Base-by-base conservation (phyloP, 1,284 basidiomycete genomes). In the Ceratobasidium theobromae region DNA sequence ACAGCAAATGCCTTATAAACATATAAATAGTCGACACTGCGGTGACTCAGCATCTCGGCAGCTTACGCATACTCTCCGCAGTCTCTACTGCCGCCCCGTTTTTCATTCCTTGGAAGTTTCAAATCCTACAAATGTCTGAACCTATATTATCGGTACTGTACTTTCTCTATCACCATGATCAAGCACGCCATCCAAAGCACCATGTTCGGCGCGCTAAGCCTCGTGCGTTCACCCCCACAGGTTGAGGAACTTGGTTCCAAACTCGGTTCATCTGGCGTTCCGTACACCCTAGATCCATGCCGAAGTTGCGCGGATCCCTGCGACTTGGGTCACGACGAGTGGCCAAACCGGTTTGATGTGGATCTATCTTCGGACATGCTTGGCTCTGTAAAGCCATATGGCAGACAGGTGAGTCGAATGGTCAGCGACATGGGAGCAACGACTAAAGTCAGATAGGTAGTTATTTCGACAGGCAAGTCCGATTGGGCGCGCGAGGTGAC, bases 391-490 rank as follows among this genome's bases (percentile, higher is more conserved):
- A 89, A 90, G 74, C 86, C 91, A 1, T 93, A 91, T 72, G 83
- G 84, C 62, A 86, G 90, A 43, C 88, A 91, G 80, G 89, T 88
- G 69, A 69, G 81, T 74, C 18, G 53, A 35, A 28, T 53, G 5
- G 65, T 66, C 35, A 38, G 16, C 8, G 9, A 8, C 35, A 8
- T 38, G 8, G 9, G 35, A 8, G 55, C 41, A 33, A 48, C 45
- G 38, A 23, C 27, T 11, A 16, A 12, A n/a, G 21, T 5, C 9
- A 5, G 32, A 18, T 33, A 92, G 87, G 81, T 93, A 33, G 81
- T 95, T 30, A 91, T 97, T 64, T 94, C 92, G 0, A 95, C 93
- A 0, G 93, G 91, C 14, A 88, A 90, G 77, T 82, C 85, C 28
- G 91, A 96, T 76, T 96, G 93, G 94, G 82, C 84, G 40, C 81